Evolutionary conservation across 306 rosid species (phyloP), one percentile per base, ranked within the genome.

Genomic region (Ceratonia siliqua): DNA sequence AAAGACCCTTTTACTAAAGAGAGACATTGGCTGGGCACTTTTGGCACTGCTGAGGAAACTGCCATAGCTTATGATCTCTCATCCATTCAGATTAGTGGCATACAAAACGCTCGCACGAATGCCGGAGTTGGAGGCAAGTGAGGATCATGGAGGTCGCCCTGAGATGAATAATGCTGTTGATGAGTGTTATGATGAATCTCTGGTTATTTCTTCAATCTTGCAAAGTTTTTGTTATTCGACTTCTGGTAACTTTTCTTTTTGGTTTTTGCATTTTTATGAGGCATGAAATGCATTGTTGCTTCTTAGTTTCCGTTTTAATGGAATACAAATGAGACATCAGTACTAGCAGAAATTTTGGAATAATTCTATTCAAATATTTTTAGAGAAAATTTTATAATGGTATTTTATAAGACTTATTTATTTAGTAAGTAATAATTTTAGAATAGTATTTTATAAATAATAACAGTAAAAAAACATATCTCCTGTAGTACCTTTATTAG

Each of bases 1-100:
- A 81, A 81, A 48, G 70, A 75, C 41, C 84, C 84, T 21, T 70
- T 69, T 4, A 75, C 81, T 6, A 75, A 75, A 62, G 73, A 28
- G 49, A 75, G 81, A 35, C 81, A 62, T 10, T 81, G 78, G 85
- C 10, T 81, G 11, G 85, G 85, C 43, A 81, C 85, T 33, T 81
- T 69, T 75, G 69, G 62, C 78, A 75, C 81, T 62, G 81, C 84
- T 9, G 68, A 80, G 41, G 84, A 74, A 2, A 77, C 73, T 75
- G 81, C 70, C 5, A 56, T 63, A 2, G 78, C 78, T 24, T 81
- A 76, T 46, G 78, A 81, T 75, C 33, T 81, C 55, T 69, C 81
- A 22, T 81, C 77, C 21, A 81, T 81, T 36, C 42, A 80, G 1
- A 75, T 75, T 4, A 69, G 56, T 53, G 84, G 81, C 21, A 75